Conservation (phyloP, 148 eudicot species). For the Pouteria glomerata region DNA sequence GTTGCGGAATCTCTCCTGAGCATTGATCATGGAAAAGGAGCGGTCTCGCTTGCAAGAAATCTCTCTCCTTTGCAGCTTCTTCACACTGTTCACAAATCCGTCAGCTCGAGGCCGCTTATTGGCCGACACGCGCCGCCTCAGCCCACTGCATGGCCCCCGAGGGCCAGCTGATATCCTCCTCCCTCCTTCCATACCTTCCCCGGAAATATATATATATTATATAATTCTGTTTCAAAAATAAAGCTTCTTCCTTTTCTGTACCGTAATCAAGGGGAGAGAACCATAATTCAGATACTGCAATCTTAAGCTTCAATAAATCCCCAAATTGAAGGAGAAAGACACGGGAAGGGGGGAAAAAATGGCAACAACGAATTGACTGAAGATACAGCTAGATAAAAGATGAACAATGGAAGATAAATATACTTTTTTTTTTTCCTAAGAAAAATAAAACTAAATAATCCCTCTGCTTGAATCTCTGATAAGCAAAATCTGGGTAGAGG, state of each 20-base stretch:
- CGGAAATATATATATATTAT: background rate
- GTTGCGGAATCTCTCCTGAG: constrained; percentile 82
- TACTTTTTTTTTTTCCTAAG: too few species aligned
- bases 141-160: constrained; percentile 55
- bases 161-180: constrained; percentile 78
- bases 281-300: background rate
- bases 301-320: background rate
- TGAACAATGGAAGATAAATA: too few species aligned
- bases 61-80: constrained; percentile 87
- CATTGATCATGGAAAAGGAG: constrained; percentile 73
- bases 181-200: constrained; percentile 71
- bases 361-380: too few species aligned
- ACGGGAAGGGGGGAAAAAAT: too few species aligned
- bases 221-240: background rate
- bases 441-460: too few species aligned
- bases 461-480: too few species aligned
- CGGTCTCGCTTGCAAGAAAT: constrained; percentile 74
- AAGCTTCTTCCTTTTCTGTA: background rate
- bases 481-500: too few species aligned
- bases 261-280: background rate
- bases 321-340: too few species aligned
- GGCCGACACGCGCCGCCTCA: constrained; percentile 60
- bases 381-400: too few species aligned
- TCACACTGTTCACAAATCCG: constrained; percentile 78
- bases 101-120: constrained; percentile 58